These are phyloP conservation scores for Gnaphalium uliginosum DNA, from an alignment of 129 eudicot species.

Conservation along the genomic window DNA sequence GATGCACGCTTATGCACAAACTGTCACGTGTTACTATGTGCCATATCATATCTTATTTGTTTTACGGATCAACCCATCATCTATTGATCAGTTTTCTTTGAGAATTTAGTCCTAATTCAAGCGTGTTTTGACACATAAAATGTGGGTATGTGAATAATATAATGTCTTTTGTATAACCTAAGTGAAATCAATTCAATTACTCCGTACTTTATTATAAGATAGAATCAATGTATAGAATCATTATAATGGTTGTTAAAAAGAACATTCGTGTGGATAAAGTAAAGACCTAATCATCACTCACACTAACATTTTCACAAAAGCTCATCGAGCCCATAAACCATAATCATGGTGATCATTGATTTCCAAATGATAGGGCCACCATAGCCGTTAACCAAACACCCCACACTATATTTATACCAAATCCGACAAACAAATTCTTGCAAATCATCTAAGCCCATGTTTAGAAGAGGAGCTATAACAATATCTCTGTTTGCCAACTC, in stretches of 20 bases:
- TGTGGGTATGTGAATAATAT: too few species aligned
- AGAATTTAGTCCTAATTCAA: too few species aligned
- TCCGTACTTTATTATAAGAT: too few species aligned
- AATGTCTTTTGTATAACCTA: too few species aligned
- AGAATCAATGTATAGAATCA: background rate
- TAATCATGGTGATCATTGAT: slow-evolving; percentile 38
- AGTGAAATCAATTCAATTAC: too few species aligned
- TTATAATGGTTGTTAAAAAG: slow-evolving; percentile 20
- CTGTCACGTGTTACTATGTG: too few species aligned
- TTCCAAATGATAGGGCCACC: slow-evolving; percentile 34
- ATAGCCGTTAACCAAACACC: slow-evolving; percentile 15
- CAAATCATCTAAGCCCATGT: slow-evolving; percentile 21
- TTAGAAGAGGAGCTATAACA: slow-evolving; percentile 43
- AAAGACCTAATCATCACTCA: slow-evolving; percentile 50
- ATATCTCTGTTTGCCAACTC: slow-evolving; percentile 53
- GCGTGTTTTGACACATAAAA: too few species aligned
- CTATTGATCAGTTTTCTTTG: too few species aligned
- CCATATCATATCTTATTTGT: too few species aligned
- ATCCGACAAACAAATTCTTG: background rate
- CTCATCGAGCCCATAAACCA: slow-evolving; percentile 36
- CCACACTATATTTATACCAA: slow-evolving; percentile 25
- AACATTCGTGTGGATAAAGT: slow-evolving; percentile 16
- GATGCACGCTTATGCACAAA: too few species aligned
- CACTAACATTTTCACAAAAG: slow-evolving; percentile 28
- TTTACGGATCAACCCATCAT: too few species aligned